A percentile compares a stretch with the other conserved stretches of the same genome.
Conservation (phyloP, 192 early-diverging fungal genomes). For the Backusella parvicylindrica region DNA sequence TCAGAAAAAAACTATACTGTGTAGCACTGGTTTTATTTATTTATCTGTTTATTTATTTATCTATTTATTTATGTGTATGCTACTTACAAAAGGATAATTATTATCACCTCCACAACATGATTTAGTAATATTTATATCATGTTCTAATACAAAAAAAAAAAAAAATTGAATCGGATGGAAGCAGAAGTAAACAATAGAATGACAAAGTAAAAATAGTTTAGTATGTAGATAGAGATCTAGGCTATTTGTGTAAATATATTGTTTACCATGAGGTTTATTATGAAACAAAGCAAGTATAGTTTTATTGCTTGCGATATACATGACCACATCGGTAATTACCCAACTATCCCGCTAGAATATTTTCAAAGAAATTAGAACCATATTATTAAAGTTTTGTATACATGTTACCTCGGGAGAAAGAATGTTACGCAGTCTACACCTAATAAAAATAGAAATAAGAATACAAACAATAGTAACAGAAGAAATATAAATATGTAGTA, state of each 20-base stretch:
- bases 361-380: background rate
- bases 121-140: background rate
- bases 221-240: background rate
- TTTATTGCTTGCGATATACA: conserved; percentile 17
- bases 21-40: background rate
- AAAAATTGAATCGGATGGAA: too few relatives aligned
- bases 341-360: background rate
- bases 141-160: background rate
- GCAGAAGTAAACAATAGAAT: background rate
- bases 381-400: background rate
- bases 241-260: background rate
- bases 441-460: background rate
- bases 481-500: background rate
- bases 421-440: background rate
- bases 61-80: background rate
- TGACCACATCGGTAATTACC: conserved; percentile 16
- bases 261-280: background rate
- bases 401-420: background rate
- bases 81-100: background rate
- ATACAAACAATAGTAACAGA: background rate
- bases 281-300: conserved; percentile 20
- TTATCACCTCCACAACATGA: background rate
- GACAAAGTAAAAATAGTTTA: background rate
- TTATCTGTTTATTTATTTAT: background rate
- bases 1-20: background rate